Conservation (phyloP, 805 yeast genomes). For the Cyberlindnera euphorbiae region DNA sequence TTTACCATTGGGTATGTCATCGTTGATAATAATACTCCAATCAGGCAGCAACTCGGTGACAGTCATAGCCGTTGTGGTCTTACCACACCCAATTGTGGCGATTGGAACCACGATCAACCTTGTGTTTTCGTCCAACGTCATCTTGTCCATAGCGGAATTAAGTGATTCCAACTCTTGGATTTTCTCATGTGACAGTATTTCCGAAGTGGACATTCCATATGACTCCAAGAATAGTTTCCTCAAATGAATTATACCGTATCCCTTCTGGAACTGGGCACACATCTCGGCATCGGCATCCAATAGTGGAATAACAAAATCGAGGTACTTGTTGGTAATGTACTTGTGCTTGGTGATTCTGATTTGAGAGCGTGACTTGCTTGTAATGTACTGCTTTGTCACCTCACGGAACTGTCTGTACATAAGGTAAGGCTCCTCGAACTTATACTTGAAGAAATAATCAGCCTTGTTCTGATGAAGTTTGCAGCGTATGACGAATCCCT, state of each 20-base stretch:
- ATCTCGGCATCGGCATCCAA: conserved; percentile 46
- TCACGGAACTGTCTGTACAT: conserved; percentile 91
- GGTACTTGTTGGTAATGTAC: conserved; percentile 58
- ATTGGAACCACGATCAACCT: conserved; percentile 73
- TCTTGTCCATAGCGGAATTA: conserved; percentile 32
- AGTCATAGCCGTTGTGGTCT: conserved; percentile 74
- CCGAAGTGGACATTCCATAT: conserved; percentile 53
- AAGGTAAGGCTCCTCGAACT: conserved; percentile 92
- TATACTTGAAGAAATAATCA: conserved; percentile 84
- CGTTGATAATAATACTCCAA: conserved; percentile 82
- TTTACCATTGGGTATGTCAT: conserved; percentile 49
- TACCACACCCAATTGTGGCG: conserved; percentile 93
- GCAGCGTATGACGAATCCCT: conserved; percentile 90
- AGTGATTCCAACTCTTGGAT: conserved; percentile 34
- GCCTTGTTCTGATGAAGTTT: conserved; percentile 21
- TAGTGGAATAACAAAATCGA: conserved; percentile 58
- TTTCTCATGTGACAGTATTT: conserved; percentile 44
- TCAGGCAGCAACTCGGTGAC: conserved; percentile 48
- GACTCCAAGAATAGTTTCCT: conserved; percentile 59
- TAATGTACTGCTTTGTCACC: conserved; percentile 59
- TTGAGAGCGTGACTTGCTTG: conserved; percentile 25
- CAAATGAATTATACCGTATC: conserved; percentile 70
- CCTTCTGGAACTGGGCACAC: conserved; percentile 41
- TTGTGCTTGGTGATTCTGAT: conserved; percentile 48
- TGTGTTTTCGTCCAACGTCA: conserved; percentile 32